These are phyloP conservation scores for Inonotus hispidus DNA, from an alignment of 1,284 basidiomycete genomes.

Conservation along the genomic window DNA sequence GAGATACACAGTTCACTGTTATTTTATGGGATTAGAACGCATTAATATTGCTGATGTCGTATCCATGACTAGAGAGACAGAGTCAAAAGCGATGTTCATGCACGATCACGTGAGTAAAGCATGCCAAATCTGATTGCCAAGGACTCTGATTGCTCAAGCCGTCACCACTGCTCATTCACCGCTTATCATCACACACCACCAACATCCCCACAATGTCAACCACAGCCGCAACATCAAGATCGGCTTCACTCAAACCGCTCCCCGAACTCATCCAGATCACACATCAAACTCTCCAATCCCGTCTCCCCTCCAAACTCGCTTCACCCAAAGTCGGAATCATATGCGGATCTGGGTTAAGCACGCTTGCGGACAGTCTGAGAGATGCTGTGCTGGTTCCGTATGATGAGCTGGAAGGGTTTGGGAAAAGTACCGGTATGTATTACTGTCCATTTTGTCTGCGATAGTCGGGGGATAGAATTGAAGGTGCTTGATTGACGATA, in stretches of 20 bases:
- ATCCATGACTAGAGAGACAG: no score
- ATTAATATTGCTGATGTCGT: no score
- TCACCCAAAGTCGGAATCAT: slow-evolving; percentile 68
- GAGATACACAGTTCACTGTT: no score
- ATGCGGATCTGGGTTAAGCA: slow-evolving; percentile 72
- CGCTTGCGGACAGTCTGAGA: slow-evolving; percentile 51
- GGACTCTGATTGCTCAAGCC: no score
- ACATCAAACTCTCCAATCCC: slow-evolving; percentile 15
- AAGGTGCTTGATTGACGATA: slow-evolving; percentile 22
- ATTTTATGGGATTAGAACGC: no score
- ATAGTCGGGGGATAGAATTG: not conserved
- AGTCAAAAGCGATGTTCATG: no score
- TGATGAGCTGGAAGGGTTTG: slow-evolving; percentile 58
- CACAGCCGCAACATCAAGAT: not conserved
- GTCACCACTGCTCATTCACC: no score
- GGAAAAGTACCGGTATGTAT: slow-evolving; percentile 62
- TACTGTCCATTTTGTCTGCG: not conserved
- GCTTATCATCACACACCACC: no score
- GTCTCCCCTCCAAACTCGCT: slow-evolving; percentile 40
- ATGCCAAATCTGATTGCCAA: no score
- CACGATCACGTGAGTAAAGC: no score
- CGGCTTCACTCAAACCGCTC: slow-evolving; percentile 12
- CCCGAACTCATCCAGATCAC: slow-evolving; percentile 18
- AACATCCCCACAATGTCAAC: not conserved
- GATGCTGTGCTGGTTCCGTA: slow-evolving; percentile 57